Evolutionary conservation across 352 stramenopile genomes (phyloP).

Genomic region (Phytophthora tubulina): DNA sequence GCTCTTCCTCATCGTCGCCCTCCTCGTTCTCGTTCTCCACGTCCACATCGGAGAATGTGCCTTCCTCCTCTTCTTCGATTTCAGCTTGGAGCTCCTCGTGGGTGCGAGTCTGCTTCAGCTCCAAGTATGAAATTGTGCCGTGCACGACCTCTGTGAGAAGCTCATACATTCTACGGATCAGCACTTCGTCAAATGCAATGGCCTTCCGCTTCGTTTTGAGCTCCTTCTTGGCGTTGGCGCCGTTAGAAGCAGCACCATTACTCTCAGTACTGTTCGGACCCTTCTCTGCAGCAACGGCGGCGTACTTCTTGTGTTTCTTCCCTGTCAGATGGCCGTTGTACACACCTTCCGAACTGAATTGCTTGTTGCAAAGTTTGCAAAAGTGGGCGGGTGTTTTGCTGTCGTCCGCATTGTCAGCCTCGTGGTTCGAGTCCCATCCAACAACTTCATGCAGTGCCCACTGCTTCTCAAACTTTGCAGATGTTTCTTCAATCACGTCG

Average conservation of each 20-base stretch:
- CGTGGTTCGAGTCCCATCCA: slow-evolving; percentile 57
- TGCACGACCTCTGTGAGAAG: slow-evolving; percentile 87
- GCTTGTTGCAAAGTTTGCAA: slow-evolving; percentile 74
- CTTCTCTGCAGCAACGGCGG: slow-evolving; percentile 38
- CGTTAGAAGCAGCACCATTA: slow-evolving; percentile 17
- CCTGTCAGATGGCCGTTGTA: slow-evolving; percentile 79
- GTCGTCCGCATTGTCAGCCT: slow-evolving; percentile 9
- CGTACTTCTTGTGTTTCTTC: slow-evolving; percentile 85
- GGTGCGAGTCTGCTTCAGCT: slow-evolving; percentile 90
- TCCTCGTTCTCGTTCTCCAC: slow-evolving; percentile 75
- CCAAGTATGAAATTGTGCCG: slow-evolving; percentile 84
- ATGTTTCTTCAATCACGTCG: slow-evolving; percentile 85
- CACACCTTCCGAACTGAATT: slow-evolving; percentile 78
- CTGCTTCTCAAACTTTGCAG: slow-evolving; percentile 86
- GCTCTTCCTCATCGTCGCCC: slow-evolving; percentile 92
- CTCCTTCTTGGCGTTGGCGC: slow-evolving; percentile 14
- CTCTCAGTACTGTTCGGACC: slow-evolving; percentile 6
- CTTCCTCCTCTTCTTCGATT: slow-evolving; percentile 90
- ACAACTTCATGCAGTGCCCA: slow-evolving; percentile 70
- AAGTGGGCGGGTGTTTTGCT: slow-evolving; percentile 46
- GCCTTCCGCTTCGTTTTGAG: slow-evolving; percentile 47
- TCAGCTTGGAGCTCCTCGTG: slow-evolving; percentile 89
- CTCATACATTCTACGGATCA: slow-evolving; percentile 79
- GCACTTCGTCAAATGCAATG: slow-evolving; percentile 77
- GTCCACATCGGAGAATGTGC: slow-evolving; percentile 83